Evolutionary conservation across 257 asterid genomes (phyloP).

Genomic region (Solanum ossicruentum): DNA sequence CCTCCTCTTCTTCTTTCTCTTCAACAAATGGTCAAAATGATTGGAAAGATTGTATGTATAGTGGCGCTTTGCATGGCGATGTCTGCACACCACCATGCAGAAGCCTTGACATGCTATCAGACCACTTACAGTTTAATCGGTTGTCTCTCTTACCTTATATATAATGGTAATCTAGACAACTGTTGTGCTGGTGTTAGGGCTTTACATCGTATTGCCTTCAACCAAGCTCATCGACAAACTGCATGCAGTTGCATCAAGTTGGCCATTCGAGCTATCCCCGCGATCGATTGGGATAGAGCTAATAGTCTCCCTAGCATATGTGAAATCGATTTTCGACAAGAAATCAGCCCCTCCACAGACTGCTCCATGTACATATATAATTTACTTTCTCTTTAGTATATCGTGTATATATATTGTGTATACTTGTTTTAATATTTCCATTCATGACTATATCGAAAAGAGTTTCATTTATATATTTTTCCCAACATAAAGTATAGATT

Average conservation of each 20-base stretch:
- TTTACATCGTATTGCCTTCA: slow-evolving; percentile 13
- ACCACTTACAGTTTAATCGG: slow-evolving; percentile 2
- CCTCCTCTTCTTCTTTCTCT: too few relatives aligned
- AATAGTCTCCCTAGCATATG: slow-evolving; percentile 38
- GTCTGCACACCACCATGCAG: neutral
- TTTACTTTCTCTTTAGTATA: neutral
- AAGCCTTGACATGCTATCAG: slow-evolving; percentile 13
- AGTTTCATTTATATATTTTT: too few relatives aligned
- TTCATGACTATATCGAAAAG: too few relatives aligned
- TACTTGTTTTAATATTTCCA: too few relatives aligned
- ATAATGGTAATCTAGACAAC: slow-evolving; percentile 3
- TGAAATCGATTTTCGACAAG: slow-evolving; percentile 19
- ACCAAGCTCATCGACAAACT: slow-evolving; percentile 20
- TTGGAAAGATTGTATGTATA: neutral
- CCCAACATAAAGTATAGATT: too few relatives aligned
- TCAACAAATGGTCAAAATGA: neutral
- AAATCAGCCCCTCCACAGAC: slow-evolving; percentile 8
- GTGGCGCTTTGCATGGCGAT: slow-evolving; percentile 3
- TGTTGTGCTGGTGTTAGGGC: slow-evolving; percentile 33
- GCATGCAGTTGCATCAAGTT: slow-evolving; percentile 23
- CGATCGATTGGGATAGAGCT: slow-evolving; percentile 13
- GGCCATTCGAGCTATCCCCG: neutral
- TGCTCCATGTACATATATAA: slow-evolving; percentile 27
- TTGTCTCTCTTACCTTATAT: slow-evolving; percentile 27
- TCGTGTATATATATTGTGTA: neutral